A percentile compares a stretch with the other conserved stretches of the same genome.
phyloP scores from a whole-genome alignment of 352 stramenopile genomes.

The Phytophthora megakarya region DNA sequence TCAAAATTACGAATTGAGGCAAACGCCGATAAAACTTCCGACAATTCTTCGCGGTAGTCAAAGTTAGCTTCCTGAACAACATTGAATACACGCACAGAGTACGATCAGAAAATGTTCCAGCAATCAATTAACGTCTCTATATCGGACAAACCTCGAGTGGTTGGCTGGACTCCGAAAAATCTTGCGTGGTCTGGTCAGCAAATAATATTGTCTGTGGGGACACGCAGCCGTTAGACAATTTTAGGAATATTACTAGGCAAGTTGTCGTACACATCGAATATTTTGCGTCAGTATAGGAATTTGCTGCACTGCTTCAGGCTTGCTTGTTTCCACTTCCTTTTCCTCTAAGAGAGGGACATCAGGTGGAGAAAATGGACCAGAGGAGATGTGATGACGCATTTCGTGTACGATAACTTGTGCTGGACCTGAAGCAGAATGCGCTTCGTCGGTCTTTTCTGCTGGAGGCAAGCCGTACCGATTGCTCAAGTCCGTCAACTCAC shows the following conservation, averaged over 20 bases:
- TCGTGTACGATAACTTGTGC: constrained; percentile 24
- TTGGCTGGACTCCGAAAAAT: constrained; percentile 35
- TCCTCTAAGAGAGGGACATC: neutral
- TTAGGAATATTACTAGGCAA: neutral
- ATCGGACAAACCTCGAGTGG: constrained; percentile 27
- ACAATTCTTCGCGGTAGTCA: constrained; percentile 59
- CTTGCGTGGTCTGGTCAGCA: constrained; percentile 29
- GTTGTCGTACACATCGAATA: constrained; percentile 34
- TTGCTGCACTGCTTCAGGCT: constrained; percentile 15
- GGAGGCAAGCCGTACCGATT: constrained; percentile 21
- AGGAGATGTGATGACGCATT: constrained; percentile 28
- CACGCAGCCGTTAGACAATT: neutral
- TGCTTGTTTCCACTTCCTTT: constrained; percentile 17
- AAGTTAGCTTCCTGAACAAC: constrained; percentile 28
- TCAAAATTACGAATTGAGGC: constrained; percentile 46
- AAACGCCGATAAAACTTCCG: constrained; percentile 48
- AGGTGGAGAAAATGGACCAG: constrained; percentile 5
- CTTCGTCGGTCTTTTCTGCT: constrained; percentile 16
- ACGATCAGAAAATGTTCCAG: constrained; percentile 2
- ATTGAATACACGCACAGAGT: neutral
- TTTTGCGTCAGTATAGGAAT: constrained; percentile 13
- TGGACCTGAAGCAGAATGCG: neutral
- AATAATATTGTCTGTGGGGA: constrained; percentile 38
- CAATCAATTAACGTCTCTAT: neutral
- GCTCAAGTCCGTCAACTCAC: constrained; percentile 29